Evolutionary conservation across 2,329 filamentous ascomycete genomes (phyloP), one percentile per base, ranked within the genome.

Genomic region (Phyllosticta citriasiana): DNA sequence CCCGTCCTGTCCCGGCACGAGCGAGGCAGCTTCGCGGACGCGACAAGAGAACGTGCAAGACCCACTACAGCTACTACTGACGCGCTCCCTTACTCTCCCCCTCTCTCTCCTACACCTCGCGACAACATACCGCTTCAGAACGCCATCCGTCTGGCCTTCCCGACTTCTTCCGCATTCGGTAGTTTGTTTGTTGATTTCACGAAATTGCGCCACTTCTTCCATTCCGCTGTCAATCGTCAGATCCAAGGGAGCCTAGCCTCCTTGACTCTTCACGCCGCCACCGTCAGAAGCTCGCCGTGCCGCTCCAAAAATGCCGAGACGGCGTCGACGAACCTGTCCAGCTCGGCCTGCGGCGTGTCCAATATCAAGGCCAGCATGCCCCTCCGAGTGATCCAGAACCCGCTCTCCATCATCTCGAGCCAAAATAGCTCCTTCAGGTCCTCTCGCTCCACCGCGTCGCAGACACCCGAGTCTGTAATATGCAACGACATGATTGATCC

Each of bases 401-500:
- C 73, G 47, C 68, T 63, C 59, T 72, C 70, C 61, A 76, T 67
- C 68, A 75, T 66, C 57, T 72, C 71, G 2, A 76, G 65, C 66
- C 73, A 74, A 50, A 76, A 69, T 22, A 76, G 53, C 22, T 70
- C 69, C 9, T 66, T 68, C 55, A 76, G 54, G 12, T 65, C 68
- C 12, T n/a, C 58, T n/a, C 70, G 65, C 27, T 73, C 70, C 40
- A 65, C 64, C 51, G 70, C 65, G 47, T 71, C 66, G 25, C 68
- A 69, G 51, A 61, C 68, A 3, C 68, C 70, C 52, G 69, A 66
- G 12, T 63, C 55, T 8, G 73, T 65, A 57, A 75, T 74, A 57
- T 75, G 72, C 40, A 76, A 66, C 4, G 69, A 72, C 60, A 76
- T 67, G 19, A 76, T 68, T 0, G 70, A 70, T 5, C 74, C 74